These are phyloP conservation scores for Amanita rimosa DNA, from an alignment of 768 basidiomycete species.

Conservation along the genomic window DNA sequence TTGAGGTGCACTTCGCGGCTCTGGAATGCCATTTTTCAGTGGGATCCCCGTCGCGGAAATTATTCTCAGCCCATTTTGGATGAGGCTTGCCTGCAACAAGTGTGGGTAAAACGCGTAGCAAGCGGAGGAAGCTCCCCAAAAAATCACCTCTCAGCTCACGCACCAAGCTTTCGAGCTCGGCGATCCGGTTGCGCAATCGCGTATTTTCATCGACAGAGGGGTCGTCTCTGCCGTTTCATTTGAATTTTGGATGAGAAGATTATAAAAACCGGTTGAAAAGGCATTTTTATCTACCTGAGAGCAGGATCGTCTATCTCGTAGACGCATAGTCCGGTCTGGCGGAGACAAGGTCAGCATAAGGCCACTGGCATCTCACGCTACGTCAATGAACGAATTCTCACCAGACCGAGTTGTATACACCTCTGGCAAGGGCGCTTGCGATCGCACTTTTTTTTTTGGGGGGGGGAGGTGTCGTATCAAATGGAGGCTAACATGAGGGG, in stretches of 20 bases:
- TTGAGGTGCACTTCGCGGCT: conserved; percentile 53
- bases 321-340: conserved; percentile 84
- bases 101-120: not conserved
- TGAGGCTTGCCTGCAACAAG: conserved; percentile 62
- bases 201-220: conserved; percentile 83
- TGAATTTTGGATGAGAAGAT: not conserved
- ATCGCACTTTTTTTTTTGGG: conserved; percentile 83
- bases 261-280: not conserved
- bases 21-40: conserved; percentile 84
- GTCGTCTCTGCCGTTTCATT: conserved; percentile 52
- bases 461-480: too few species aligned
- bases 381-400: conserved; percentile 21
- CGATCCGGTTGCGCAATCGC: conserved; percentile 76
- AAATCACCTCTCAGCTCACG: conserved; percentile 69
- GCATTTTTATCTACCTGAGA: conserved; percentile 43
- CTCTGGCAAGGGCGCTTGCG: conserved; percentile 84
- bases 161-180: conserved; percentile 87
- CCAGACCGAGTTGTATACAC: conserved; percentile 83
- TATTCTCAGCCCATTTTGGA: conserved; percentile 76
- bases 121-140: conserved; percentile 7
- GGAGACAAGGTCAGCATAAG: not conserved
- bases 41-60: conserved; percentile 70
- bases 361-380: not conserved
- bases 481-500: too few species aligned
- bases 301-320: conserved; percentile 91